Evolutionary conservation across 305 asterid species (phyloP), one percentile per base, ranked within the genome.

Genomic region (Andrographis paniculata): DNA sequence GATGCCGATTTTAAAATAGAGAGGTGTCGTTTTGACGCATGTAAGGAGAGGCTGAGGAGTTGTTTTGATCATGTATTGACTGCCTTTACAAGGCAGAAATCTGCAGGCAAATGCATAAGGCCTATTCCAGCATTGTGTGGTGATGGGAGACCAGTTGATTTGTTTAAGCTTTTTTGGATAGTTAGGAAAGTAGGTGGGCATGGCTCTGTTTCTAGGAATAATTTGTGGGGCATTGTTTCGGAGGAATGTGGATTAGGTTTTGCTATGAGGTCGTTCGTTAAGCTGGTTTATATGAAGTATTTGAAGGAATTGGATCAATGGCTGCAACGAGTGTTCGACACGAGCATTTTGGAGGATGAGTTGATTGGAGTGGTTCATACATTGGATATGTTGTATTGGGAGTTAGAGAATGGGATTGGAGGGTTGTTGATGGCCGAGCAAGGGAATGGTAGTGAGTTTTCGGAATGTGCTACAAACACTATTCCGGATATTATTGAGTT

Each of bases 81-180:
- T 27, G 54, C 44, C 42, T 79, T 70, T 63, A 33, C 74, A 31
- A 66, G 70, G 43, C 76, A 71, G 15, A 60, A 59, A 45, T 66
- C 59, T 59, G 64, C 50, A 16, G 33, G 51, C 8, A 70, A 59
- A 45, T 23, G 67, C 44, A 27, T 58, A 28, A 69, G 75, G 75
- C 78, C 88, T 48, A 50, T 72, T 39, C 91, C 91, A 1, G 75
- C 66, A 30, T 46, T 76, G 50, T 67, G 64, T 45, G 66, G 84
- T 23, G 61, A 68, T 24, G 87, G 82, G 46, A 20, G 48, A 52
- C 68, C 65, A 4, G 51, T 79, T 17, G 92, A 82, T 69, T 71
- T 86, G 73, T 75, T 77, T 67, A 75, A 69, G 47, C 80, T 86
- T 17, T 82, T 72, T 39, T 79, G 85, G 79, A 70, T 68, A 11